Conservation (phyloP, 164 flowering plant genomes). For the Annona cherimola region DNA sequence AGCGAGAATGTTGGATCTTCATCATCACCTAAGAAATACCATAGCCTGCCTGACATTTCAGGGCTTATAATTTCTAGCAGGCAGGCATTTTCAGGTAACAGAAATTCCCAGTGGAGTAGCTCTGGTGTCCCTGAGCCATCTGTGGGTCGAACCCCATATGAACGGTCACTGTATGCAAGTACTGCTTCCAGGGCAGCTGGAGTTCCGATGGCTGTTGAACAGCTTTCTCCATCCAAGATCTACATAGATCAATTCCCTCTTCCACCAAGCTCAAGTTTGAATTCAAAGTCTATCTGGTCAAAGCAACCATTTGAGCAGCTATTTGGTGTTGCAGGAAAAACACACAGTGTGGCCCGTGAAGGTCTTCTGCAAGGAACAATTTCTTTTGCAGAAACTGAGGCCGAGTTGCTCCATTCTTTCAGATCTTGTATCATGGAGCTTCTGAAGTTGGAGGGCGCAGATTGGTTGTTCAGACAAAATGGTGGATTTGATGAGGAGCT, state of each 20-base stretch:
- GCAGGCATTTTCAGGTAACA: conserved; percentile 29
- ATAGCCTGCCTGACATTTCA: conserved; percentile 86
- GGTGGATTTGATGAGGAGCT: conserved; percentile 94
- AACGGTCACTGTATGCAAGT: conserved; percentile 30
- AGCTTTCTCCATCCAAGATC: conserved; percentile 52
- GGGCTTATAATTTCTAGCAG: conserved; percentile 49
- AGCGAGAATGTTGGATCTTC: conserved; percentile 27
- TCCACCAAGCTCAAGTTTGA: conserved; percentile 32
- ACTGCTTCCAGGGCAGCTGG: conserved; percentile 33
- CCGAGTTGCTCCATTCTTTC: conserved; percentile 69
- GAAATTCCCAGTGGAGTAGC: conserved; percentile 41
- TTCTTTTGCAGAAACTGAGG: conserved; percentile 48
- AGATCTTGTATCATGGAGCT: conserved; percentile 66
- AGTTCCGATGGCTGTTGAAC: conserved; percentile 50
- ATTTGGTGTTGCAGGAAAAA: conserved; percentile 63
- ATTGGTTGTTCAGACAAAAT: conserved; percentile 79
- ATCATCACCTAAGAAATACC: conserved; percentile 63
- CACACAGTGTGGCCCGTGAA: conserved; percentile 20
- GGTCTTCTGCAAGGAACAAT: conserved; percentile 19
- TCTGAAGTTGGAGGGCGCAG: conserved; percentile 85
- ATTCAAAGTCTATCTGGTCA: conserved; percentile 69
- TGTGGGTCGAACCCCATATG: conserved; percentile 30
- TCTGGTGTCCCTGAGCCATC: conserved; percentile 46
- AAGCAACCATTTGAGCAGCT: conserved; percentile 87
- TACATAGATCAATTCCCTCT: conserved; percentile 44